phyloP scores from a whole-genome alignment of 1,139 yeast genomes.

The Diutina catenulata region DNA sequence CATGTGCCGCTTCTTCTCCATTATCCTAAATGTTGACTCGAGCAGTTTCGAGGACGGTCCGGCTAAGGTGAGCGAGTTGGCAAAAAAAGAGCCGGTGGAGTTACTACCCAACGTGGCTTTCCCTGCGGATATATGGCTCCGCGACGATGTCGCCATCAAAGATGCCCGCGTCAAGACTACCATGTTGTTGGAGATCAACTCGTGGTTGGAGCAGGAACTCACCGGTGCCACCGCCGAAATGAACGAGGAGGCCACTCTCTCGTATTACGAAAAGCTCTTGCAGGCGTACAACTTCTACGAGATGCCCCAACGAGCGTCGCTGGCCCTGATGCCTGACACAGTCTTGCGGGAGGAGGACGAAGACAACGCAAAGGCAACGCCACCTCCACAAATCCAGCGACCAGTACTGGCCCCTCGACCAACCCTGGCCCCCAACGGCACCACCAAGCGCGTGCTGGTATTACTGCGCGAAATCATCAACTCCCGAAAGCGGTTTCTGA shows the following conservation, averaged over 20 bases:
- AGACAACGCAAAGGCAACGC: constrained; percentile 7
- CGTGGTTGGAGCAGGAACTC: constrained; percentile 20
- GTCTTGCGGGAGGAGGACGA: constrained; percentile 6
- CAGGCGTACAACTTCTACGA: constrained; percentile 27
- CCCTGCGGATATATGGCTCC: constrained; percentile 31
- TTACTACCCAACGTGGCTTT: constrained; percentile 23
- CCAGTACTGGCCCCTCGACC: background rate
- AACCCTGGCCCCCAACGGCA: background rate
- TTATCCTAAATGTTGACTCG: constrained; percentile 1
- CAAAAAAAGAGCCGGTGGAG: constrained; percentile 10
- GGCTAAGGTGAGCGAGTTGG: background rate
- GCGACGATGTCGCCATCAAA: constrained; percentile 20
- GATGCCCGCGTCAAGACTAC: constrained; percentile 24
- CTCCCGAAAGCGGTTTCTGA: constrained; percentile 6
- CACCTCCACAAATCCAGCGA: background rate
- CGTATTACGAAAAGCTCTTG: constrained; percentile 25
- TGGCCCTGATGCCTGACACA: background rate
- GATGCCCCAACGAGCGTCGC: constrained; percentile 10
- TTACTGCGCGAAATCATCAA: constrained; percentile 3
- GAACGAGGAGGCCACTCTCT: constrained; percentile 20
- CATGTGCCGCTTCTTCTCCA: constrained; percentile 3
- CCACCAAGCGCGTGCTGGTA: constrained; percentile 4
- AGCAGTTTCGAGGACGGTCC: background rate
- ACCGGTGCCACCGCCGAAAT: constrained; percentile 6
- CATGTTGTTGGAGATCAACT: constrained; percentile 24